Percentiles rank a stretch among this genome's conserved stretches.
phyloP scores from a whole-genome alignment of 176 grass and related monocot genomes.

The Raddia guianensis region DNA sequence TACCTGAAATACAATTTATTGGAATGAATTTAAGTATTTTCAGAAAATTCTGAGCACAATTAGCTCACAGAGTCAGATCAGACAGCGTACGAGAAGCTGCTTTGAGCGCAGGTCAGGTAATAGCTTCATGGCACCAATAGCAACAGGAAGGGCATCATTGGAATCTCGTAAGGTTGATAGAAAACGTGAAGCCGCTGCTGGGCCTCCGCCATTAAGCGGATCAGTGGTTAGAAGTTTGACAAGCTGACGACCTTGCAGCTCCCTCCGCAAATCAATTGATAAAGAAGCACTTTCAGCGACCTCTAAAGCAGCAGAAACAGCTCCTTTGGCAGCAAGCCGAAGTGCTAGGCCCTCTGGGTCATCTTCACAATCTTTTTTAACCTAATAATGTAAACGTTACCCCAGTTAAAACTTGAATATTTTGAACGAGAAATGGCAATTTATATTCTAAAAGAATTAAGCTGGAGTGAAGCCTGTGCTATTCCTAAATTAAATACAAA shows the following conservation, averaged over 20 bases:
- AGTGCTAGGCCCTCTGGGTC: constrained; percentile 92
- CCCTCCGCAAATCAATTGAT: constrained; percentile 88
- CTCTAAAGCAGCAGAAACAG: constrained; percentile 91
- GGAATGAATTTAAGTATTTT: constrained; percentile 18
- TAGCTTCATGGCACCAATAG: constrained; percentile 92
- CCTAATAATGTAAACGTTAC: constrained; percentile 59
- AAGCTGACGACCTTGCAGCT: constrained; percentile 94
- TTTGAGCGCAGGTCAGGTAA: constrained; percentile 95
- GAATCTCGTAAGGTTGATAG: constrained; percentile 91
- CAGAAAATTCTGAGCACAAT: constrained; percentile 2
- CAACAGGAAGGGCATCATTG: constrained; percentile 96
- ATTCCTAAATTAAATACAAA: neutral
- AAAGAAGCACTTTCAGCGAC: constrained; percentile 95
- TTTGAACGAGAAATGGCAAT: neutral
- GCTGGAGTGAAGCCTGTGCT: constrained; percentile 17
- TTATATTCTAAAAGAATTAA: constrained; percentile 31
- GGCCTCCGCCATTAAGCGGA: constrained; percentile 91
- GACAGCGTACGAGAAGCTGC: constrained; percentile 88
- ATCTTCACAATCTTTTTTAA: constrained; percentile 73
- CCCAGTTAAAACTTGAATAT: constrained; percentile 14
- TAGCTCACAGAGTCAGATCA: constrained; percentile 30
- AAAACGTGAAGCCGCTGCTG: constrained; percentile 90
- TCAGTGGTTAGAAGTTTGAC: constrained; percentile 94
- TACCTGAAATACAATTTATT: constrained; percentile 56
- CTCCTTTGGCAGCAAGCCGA: constrained; percentile 87